Evolutionary conservation across 805 yeast genomes (phyloP).

Genomic region (Ascoidea asiatica): DNA sequence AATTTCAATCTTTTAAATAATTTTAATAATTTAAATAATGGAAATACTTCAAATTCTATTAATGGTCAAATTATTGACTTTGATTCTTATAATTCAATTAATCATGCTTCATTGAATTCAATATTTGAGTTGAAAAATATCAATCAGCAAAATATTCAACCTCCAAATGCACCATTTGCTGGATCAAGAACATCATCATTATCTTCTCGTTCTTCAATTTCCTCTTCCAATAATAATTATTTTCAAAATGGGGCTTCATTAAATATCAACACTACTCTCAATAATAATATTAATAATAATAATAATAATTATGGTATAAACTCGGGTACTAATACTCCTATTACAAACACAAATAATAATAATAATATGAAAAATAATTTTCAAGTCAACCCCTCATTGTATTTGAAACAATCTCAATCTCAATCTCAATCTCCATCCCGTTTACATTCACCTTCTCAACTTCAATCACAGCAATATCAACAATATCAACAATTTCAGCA

Average conservation of each 20-base stretch:
- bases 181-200: neutral
- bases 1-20: neutral
- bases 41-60: neutral
- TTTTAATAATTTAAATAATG: neutral
- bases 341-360: neutral
- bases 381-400: neutral
- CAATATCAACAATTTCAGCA: conserved; percentile 1
- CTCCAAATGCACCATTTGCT: neutral
- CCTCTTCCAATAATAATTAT: conserved; percentile 8
- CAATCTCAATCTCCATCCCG: conserved; percentile 8
- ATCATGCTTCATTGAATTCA: neutral
- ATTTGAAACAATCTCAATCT: conserved; percentile 5
- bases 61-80: neutral
- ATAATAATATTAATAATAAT: neutral
- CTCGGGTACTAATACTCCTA: neutral
- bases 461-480: neutral
- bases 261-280: conserved; percentile 3
- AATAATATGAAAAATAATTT: neutral
- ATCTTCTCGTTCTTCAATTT: conserved; percentile 4
- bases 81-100: neutral
- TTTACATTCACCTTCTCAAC: neutral
- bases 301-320: neutral
- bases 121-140: neutral
- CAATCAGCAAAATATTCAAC: neutral
- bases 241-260: conserved; percentile 8